Percentiles rank a stretch among this genome's conserved stretches.
Evolutionary conservation across 2,329 filamentous ascomycete species (phyloP).

Genomic region (Neofusicoccum ribis): DNA sequence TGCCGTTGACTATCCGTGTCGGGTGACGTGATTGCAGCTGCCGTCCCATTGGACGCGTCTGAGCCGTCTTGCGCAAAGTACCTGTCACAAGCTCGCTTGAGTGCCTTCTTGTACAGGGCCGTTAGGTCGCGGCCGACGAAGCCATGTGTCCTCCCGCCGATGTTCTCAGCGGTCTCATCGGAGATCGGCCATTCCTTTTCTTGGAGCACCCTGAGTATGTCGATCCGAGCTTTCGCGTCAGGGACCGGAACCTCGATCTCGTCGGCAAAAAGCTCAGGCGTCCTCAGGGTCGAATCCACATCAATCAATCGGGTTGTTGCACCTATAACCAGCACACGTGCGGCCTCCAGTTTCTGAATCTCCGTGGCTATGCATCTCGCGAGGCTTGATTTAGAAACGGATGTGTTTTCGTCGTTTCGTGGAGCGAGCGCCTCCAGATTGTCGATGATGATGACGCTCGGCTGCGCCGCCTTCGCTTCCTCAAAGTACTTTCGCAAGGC

Average conservation of each 20-base stretch:
- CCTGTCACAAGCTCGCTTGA: conserved; percentile 11
- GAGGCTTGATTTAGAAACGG: background rate
- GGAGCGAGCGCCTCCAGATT: conserved; percentile 70
- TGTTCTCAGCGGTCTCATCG: conserved; percentile 55
- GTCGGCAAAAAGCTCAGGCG: conserved; percentile 62
- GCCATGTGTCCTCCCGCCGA: conserved; percentile 79
- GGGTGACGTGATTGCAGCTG: background rate
- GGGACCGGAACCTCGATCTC: conserved; percentile 78
- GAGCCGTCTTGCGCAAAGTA: background rate
- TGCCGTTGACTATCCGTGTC: background rate
- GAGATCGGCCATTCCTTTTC: conserved; percentile 27
- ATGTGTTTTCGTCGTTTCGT: conserved; percentile 50
- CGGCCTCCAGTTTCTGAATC: conserved; percentile 21
- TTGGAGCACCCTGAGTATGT: conserved; percentile 61
- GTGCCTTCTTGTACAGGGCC: conserved; percentile 47
- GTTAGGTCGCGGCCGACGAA: conserved; percentile 78
- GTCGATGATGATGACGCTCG: conserved; percentile 79
- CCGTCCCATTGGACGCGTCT: background rate
- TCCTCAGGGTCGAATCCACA: conserved; percentile 69
- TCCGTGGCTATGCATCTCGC: conserved; percentile 15
- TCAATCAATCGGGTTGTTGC: conserved; percentile 72
- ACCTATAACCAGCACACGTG: conserved; percentile 70
- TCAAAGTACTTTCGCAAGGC: conserved; percentile 69
- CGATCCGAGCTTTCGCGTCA: conserved; percentile 66
- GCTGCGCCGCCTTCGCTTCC: conserved; percentile 66